Conservation (phyloP, 1,284 basidiomycete species). For the Rhodotorula mucilaginosa region DNA sequence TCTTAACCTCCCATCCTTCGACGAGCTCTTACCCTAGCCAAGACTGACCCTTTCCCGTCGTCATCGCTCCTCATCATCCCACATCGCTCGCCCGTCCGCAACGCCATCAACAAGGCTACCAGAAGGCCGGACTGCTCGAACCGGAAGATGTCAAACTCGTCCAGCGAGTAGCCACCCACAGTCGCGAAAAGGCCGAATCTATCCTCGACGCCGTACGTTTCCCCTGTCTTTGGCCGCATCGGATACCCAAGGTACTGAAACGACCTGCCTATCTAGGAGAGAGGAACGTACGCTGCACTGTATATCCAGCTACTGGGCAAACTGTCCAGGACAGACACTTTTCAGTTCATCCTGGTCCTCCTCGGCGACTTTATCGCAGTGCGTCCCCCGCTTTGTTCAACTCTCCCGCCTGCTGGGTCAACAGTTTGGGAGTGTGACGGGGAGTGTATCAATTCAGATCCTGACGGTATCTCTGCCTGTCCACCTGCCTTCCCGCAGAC, state of each 20-base stretch:
- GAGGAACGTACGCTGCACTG: slow-evolving; percentile 76
- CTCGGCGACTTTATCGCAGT: slow-evolving; percentile 85
- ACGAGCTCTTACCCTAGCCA: neutral
- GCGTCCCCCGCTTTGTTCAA: slow-evolving; percentile 7
- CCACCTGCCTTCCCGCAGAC: slow-evolving; percentile 20
- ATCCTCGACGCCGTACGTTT: slow-evolving; percentile 36
- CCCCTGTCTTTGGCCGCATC: neutral
- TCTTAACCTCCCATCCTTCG: slow-evolving; percentile 1
- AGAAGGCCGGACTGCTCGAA: slow-evolving; percentile 86
- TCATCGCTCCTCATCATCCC: neutral
- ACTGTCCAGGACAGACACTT: slow-evolving; percentile 85
- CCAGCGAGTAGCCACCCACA: slow-evolving; percentile 65
- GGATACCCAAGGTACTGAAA: neutral
- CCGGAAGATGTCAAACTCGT: slow-evolving; percentile 85
- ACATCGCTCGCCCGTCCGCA: neutral
- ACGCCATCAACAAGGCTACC: slow-evolving; percentile 68
- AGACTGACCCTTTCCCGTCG: neutral
- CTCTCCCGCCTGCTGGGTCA: no score
- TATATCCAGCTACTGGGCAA: slow-evolving; percentile 91
- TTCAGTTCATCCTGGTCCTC: slow-evolving; percentile 87
- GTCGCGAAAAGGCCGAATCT: slow-evolving; percentile 34
- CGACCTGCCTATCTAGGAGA: slow-evolving; percentile 51
- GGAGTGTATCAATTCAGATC: no score
- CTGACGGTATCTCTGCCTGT: no score
- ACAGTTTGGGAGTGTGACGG: no score